A percentile compares a stretch with the other conserved stretches of the same genome.
Evolutionary conservation across 2,329 filamentous ascomycete species (phyloP).

Genomic region (Stemphylium beticola): DNA sequence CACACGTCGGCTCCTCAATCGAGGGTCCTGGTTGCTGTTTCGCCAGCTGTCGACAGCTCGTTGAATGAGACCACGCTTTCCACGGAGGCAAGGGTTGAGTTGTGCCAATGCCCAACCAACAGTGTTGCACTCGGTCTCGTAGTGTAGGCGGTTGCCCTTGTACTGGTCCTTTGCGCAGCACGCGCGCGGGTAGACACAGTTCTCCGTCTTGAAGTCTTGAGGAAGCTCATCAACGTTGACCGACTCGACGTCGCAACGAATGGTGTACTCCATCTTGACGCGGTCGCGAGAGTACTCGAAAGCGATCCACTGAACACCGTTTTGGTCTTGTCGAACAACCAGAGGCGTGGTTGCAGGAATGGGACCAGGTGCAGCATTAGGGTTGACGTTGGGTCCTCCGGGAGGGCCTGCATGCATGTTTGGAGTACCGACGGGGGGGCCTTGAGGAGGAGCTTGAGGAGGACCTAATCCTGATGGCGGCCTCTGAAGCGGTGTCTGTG

Average conservation of each 20-base stretch:
- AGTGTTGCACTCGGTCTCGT: slow-evolving; percentile 98
- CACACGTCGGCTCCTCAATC: slow-evolving; percentile 87
- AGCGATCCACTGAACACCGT: slow-evolving; percentile 97
- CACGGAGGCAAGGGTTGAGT: slow-evolving; percentile 86
- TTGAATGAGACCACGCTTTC: slow-evolving; percentile 95
- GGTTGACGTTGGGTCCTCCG: slow-evolving; percentile 67
- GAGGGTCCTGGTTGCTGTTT: slow-evolving; percentile 96
- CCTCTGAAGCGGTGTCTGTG: slow-evolving; percentile 62
- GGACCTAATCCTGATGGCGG: slow-evolving; percentile 56
- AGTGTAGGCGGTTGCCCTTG: slow-evolving; percentile 91
- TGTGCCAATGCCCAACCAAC: slow-evolving; percentile 99
- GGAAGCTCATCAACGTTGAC: slow-evolving; percentile 87
- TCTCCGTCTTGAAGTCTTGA: slow-evolving; percentile 94
- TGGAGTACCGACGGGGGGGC: slow-evolving; percentile 49
- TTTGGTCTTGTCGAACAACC: slow-evolving; percentile 92
- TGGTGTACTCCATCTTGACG: slow-evolving; percentile 99
- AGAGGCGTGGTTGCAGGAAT: slow-evolving; percentile 96
- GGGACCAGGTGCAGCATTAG: slow-evolving; percentile 90
- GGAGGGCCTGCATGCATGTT: slow-evolving; percentile 50
- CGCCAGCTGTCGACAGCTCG: slow-evolving; percentile 97
- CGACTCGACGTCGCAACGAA: slow-evolving; percentile 96
- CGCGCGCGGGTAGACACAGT: slow-evolving; percentile 95
- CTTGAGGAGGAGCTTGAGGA: slow-evolving; percentile 49
- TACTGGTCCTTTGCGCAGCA: slow-evolving; percentile 97
- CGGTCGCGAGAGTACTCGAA: slow-evolving; percentile 97